Percentiles rank a stretch among this genome's conserved stretches.
Conservation (phyloP, 1,139 yeast genomes). For the Yamadazyma dushanensis region DNA sequence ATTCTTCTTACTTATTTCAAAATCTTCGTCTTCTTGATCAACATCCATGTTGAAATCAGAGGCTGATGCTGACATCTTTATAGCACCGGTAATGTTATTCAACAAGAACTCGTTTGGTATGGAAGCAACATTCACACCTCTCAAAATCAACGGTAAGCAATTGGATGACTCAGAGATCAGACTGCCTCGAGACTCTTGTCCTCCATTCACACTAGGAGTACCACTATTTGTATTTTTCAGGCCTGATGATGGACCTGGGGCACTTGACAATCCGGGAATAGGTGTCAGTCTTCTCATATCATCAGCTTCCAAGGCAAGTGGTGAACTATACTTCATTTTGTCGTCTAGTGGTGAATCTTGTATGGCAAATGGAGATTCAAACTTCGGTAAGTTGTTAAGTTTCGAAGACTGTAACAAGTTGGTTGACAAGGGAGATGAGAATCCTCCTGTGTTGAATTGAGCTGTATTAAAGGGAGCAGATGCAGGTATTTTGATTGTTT, state of each 20-base stretch:
- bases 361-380: slow-evolving; percentile 31
- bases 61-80: slow-evolving; percentile 19
- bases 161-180: slow-evolving; percentile 42
- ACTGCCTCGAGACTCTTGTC: slow-evolving; percentile 4
- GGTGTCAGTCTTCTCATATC: slow-evolving; percentile 14
- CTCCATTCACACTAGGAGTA: neutral
- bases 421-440: slow-evolving; percentile 25
- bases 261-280: neutral
- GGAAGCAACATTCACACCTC: slow-evolving; percentile 60
- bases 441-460: slow-evolving; percentile 20
- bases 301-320: slow-evolving; percentile 14
- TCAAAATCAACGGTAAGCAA: slow-evolving; percentile 61
- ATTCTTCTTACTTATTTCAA: slow-evolving; percentile 28
- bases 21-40: slow-evolving; percentile 39
- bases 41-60: slow-evolving; percentile 34
- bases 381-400: slow-evolving; percentile 17
- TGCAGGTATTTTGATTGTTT: slow-evolving; percentile 2
- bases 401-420: slow-evolving; percentile 12
- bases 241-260: neutral
- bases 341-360: slow-evolving; percentile 22
- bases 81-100: slow-evolving; percentile 28
- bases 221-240: neutral
- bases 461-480: slow-evolving; percentile 9
- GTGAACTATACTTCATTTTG: slow-evolving; percentile 15
- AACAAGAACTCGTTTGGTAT: slow-evolving; percentile 54